These are phyloP conservation scores for Leucoagaricus sp. DNA, from an alignment of 1,284 basidiomycete genomes.

Conservation along the genomic window DNA sequence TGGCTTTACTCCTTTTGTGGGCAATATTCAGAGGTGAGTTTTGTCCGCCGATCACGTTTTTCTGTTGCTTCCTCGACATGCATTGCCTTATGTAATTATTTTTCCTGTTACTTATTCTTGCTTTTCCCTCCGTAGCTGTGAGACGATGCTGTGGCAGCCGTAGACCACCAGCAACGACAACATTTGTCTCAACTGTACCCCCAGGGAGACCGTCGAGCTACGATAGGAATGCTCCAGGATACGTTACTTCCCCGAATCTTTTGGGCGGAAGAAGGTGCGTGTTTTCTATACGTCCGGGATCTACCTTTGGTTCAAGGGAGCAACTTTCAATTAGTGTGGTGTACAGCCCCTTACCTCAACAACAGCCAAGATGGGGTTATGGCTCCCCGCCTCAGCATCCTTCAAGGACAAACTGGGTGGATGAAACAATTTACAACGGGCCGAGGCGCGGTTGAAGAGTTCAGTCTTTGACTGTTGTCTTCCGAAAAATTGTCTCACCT, in stretches of 20 bases:
- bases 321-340: background rate
- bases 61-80: conserved; percentile 12
- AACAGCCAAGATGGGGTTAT: conserved; percentile 22
- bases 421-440: conserved; percentile 46
- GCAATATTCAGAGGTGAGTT: conserved; percentile 37
- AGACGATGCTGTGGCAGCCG: conserved; percentile 30
- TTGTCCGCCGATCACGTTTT: conserved; percentile 12
- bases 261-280: conserved; percentile 8
- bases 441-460: conserved; percentile 15
- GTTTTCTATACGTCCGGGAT: conserved; percentile 15
- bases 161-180: conserved; percentile 3
- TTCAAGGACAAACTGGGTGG: conserved; percentile 43
- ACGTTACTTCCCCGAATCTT: background rate
- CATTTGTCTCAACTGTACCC: conserved; percentile 17
- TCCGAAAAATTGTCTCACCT: background rate
- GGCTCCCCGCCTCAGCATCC: conserved; percentile 25
- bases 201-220: conserved; percentile 30
- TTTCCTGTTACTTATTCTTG: conserved; percentile 15
- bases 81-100: conserved; percentile 12
- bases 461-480: conserved; percentile 12
- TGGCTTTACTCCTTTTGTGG: conserved; percentile 57
- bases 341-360: conserved; percentile 13
- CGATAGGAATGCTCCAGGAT: conserved; percentile 20
- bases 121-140: conserved; percentile 22
- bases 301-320: conserved; percentile 12